phyloP scores from a whole-genome alignment of 768 basidiomycete species.

The Chalciporus pseudorubinellus region DNA sequence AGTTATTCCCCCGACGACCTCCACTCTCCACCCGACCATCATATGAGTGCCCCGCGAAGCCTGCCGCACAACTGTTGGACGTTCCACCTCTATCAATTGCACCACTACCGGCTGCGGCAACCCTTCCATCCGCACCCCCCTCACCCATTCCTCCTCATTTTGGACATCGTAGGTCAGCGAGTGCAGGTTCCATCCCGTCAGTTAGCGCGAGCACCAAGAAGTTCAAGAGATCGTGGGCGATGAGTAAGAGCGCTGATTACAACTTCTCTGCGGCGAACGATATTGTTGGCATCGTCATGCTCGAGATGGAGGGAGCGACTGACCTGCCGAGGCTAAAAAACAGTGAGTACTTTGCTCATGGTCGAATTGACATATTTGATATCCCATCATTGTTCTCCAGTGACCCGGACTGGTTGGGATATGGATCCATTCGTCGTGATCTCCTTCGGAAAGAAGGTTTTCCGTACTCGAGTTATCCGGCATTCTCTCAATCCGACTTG shows the following conservation, averaged over 20 bases:
- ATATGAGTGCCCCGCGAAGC: conserved; percentile 19
- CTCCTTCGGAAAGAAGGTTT: conserved; percentile 96
- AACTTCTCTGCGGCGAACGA: conserved; percentile 74
- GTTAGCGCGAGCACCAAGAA: conserved; percentile 27
- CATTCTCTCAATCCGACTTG: conserved; percentile 84
- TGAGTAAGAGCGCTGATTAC: conserved; percentile 41
- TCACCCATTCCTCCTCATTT: conserved; percentile 22
- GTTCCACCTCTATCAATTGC: conserved; percentile 15
- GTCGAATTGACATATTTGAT: neutral
- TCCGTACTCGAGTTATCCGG: conserved; percentile 85
- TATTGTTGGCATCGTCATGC: conserved; percentile 90
- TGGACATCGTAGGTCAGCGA: conserved; percentile 31
- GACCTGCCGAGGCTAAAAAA: conserved; percentile 87
- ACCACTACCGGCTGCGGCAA: conserved; percentile 8
- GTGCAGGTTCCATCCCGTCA: conserved; percentile 29
- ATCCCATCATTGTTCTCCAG: conserved; percentile 33
- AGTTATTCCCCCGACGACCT: conserved; percentile 35
- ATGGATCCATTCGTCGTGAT: conserved; percentile 98
- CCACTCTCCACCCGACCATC: conserved; percentile 32
- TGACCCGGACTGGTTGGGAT: conserved; percentile 87
- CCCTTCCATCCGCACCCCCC: conserved; percentile 16
- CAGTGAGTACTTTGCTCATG: conserved; percentile 49
- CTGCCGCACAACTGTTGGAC: conserved; percentile 1
- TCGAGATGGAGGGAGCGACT: conserved; percentile 82
- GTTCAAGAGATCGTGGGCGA: conserved; percentile 40